Conservation (phyloP, 306 rosid genomes). For the Morella rubra region DNA sequence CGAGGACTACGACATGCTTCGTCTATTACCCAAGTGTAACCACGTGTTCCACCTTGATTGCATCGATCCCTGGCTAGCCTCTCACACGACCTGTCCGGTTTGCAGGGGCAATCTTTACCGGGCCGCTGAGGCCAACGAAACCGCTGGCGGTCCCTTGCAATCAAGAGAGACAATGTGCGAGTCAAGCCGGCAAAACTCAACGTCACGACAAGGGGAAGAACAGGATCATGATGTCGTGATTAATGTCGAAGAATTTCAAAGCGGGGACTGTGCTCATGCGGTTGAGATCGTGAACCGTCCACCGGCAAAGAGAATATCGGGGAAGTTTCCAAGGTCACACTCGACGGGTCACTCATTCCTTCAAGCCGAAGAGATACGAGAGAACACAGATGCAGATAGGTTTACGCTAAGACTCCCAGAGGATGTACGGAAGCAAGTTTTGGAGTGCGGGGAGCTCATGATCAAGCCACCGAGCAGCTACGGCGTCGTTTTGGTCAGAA, state of each 20-base stretch:
- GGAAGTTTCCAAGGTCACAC: constrained; percentile 43
- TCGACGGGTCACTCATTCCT: constrained; percentile 68
- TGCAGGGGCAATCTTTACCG: constrained; percentile 48
- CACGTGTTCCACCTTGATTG: constrained; percentile 76
- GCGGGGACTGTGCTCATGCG: not conserved
- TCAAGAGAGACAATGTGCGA: not conserved
- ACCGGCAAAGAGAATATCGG: not conserved
- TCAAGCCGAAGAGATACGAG: constrained; percentile 25
- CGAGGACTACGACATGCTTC: constrained; percentile 52
- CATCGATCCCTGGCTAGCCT: constrained; percentile 67
- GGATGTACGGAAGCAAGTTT: constrained; percentile 54
- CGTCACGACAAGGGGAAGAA: not conserved
- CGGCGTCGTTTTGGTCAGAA: constrained; percentile 30
- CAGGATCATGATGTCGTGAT: not conserved
- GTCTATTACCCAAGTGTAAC: constrained; percentile 63
- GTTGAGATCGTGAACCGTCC: not conserved
- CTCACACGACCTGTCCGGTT: constrained; percentile 69
- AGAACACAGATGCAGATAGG: constrained; percentile 34
- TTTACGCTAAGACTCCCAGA: constrained; percentile 55
- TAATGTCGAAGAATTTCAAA: not conserved
- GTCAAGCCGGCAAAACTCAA: not conserved
- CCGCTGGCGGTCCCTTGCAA: not conserved
- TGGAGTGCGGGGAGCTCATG: constrained; percentile 26
- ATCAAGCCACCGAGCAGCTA: constrained; percentile 44
- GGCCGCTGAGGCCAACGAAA: not conserved